Evolutionary conservation across 371 early-diverging fungal species (phyloP).

Genomic region (Rhizopus arrhizus): DNA sequence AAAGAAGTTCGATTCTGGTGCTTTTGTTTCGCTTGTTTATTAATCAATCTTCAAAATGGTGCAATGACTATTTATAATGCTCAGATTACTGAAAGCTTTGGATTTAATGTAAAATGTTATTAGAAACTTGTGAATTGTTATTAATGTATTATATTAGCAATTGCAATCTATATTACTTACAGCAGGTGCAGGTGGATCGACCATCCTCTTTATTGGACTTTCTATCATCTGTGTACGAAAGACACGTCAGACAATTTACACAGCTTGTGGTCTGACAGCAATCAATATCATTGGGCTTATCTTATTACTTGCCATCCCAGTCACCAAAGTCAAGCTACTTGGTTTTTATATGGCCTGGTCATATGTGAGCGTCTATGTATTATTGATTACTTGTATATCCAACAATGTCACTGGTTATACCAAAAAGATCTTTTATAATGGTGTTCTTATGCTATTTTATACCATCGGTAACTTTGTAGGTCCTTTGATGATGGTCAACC

Average conservation of each 20-base stretch:
- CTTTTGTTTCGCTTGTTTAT: constrained; percentile 31
- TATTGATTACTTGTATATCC: constrained; percentile 29
- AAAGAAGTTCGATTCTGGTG: constrained; percentile 35
- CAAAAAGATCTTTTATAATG: constrained; percentile 35
- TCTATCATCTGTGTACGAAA: constrained; percentile 16
- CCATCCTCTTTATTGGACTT: constrained; percentile 18
- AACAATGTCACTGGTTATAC: constrained; percentile 39
- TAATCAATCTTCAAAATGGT: constrained; percentile 42
- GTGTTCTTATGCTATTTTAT: constrained; percentile 30
- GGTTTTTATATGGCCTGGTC: constrained; percentile 33
- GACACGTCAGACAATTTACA: constrained; percentile 23
- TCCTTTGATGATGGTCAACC: constrained; percentile 36
- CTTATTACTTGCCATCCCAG: constrained; percentile 28
- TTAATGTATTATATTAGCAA: constrained; percentile 14
- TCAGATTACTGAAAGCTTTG: constrained; percentile 35
- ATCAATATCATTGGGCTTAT: constrained; percentile 27
- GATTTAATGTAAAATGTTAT: constrained; percentile 28
- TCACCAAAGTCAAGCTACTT: constrained; percentile 17
- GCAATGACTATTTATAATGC: constrained; percentile 39
- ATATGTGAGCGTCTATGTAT: constrained; percentile 24
- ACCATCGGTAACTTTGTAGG: constrained; percentile 39
- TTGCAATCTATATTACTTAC: constrained; percentile 26
- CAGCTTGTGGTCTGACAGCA: constrained; percentile 22
- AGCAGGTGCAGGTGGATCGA: constrained; percentile 24
- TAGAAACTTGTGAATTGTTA: neutral